Conservation (phyloP, 2,329 filamentous ascomycete species). For the Neophaeococcomyces mojaviensis region DNA sequence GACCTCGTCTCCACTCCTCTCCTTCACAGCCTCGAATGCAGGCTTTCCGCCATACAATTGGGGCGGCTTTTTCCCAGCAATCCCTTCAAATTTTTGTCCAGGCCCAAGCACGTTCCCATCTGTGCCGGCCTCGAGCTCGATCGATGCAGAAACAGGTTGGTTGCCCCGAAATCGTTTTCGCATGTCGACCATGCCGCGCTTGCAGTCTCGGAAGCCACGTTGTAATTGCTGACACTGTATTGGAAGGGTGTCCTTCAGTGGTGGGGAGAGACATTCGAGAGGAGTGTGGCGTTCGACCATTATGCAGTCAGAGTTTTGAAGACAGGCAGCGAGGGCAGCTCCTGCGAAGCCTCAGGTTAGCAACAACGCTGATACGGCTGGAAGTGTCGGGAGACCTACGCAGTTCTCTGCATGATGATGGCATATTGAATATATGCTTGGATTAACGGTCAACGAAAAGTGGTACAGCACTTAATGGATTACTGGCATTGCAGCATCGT, state of each 20-base stretch:
- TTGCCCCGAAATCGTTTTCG: conserved; percentile 96
- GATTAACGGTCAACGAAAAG: too few relatives aligned
- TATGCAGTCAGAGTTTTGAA: conserved; percentile 93
- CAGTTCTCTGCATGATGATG: conserved; percentile 93
- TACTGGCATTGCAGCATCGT: too few relatives aligned
- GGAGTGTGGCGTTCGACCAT: conserved; percentile 84
- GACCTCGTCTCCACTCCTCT: conserved; percentile 39
- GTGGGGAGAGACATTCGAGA: conserved; percentile 77
- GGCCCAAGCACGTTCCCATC: conserved; percentile 7
- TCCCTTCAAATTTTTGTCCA: conserved; percentile 14
- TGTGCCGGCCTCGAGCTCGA: conserved; percentile 48
- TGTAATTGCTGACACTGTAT: conserved; percentile 86
- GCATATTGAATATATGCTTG: conserved; percentile 53
- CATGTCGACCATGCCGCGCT: conserved; percentile 96
- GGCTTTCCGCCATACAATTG: conserved; percentile 74
- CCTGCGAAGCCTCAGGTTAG: conserved; percentile 46
- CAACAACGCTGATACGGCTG: neutral
- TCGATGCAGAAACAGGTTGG: conserved; percentile 66
- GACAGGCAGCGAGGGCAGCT: conserved; percentile 84
- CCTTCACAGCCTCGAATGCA: conserved; percentile 60
- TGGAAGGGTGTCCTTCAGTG: conserved; percentile 73
- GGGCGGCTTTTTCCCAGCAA: conserved; percentile 33
- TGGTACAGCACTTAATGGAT: too few relatives aligned
- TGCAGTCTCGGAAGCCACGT: conserved; percentile 89
- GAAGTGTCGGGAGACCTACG: conserved; percentile 50